Evolutionary conservation across 2,329 filamentous ascomycete species (phyloP).

Genomic region (Colletotrichum cordylinicola): DNA sequence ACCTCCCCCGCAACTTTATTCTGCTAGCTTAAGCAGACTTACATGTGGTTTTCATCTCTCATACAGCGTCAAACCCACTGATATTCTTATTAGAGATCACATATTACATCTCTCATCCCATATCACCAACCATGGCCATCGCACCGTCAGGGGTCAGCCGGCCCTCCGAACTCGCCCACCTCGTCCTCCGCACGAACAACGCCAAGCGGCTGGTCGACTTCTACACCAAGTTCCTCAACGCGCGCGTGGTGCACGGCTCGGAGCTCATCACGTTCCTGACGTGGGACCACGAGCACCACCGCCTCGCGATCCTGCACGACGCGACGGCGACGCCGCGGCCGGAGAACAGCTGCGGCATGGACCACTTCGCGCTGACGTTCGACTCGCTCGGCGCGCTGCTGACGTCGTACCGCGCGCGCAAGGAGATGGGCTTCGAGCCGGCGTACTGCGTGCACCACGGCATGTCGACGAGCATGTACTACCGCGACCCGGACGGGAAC

Average conservation of each 20-base stretch:
- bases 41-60: background rate
- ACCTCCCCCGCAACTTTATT: background rate
- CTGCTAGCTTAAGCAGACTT: background rate
- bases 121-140: background rate
- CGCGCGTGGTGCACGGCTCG: slow-evolving; percentile 28
- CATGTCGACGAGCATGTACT: slow-evolving; percentile 52
- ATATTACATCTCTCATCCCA: background rate
- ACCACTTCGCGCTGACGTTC: slow-evolving; percentile 50
- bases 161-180: slow-evolving; percentile 12
- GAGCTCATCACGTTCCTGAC: slow-evolving; percentile 40
- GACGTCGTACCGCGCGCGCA: slow-evolving; percentile 40
- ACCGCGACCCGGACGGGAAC: slow-evolving; percentile 55
- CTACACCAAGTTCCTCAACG: slow-evolving; percentile 43
- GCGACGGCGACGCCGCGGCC: slow-evolving; percentile 28
- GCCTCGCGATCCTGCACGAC: slow-evolving; percentile 43
- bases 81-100: background rate
- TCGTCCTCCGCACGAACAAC: slow-evolving; percentile 5
- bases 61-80: background rate
- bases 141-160: background rate
- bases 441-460: slow-evolving; percentile 53
- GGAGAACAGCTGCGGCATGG: slow-evolving; percentile 34
- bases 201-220: slow-evolving; percentile 33
- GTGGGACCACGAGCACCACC: slow-evolving; percentile 55
- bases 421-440: slow-evolving; percentile 40
- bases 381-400: slow-evolving; percentile 37